Percentiles rank a stretch among this genome's conserved stretches.
phyloP scores from a whole-genome alignment of 148 eudicot genomes.

The Spergularia marina region DNA sequence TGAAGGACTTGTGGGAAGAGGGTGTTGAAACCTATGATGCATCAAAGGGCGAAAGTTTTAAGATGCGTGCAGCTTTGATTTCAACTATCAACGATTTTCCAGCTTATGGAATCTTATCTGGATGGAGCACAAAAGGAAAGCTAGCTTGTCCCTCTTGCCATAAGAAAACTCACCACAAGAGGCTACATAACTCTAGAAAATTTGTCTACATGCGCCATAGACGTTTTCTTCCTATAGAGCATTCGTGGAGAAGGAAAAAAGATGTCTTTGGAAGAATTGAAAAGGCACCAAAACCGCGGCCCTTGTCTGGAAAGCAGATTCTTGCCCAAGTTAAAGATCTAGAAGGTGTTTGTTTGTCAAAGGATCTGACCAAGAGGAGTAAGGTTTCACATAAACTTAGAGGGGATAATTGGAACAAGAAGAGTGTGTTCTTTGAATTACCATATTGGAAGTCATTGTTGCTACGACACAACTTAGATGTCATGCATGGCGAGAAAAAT shows the following conservation, averaged over 20 bases:
- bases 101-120: neutral
- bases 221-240: neutral
- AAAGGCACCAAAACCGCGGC: neutral
- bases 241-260: neutral
- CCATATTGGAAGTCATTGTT: slow-evolving; percentile 8
- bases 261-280: neutral
- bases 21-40: slow-evolving; percentile 25
- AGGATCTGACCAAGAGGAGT: neutral
- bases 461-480: slow-evolving; percentile 15
- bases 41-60: neutral
- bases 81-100: neutral
- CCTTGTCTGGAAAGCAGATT: neutral
- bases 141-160: neutral
- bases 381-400: neutral
- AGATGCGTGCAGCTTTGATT: slow-evolving; percentile 2
- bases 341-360: neutral
- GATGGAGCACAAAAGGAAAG: slow-evolving; percentile 4
- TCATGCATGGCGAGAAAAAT: slow-evolving; percentile 26
- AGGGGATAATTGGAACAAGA: slow-evolving; percentile 5
- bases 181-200: neutral
- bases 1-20: slow-evolving; percentile 12
- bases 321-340: neutral
- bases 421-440: slow-evolving; percentile 12
- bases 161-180: neutral
- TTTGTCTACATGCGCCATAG: neutral